Percentiles rank a stretch among this genome's conserved stretches.
phyloP scores from a whole-genome alignment of 2,329 filamentous ascomycete genomes.

The Sarocladium oryzae region DNA sequence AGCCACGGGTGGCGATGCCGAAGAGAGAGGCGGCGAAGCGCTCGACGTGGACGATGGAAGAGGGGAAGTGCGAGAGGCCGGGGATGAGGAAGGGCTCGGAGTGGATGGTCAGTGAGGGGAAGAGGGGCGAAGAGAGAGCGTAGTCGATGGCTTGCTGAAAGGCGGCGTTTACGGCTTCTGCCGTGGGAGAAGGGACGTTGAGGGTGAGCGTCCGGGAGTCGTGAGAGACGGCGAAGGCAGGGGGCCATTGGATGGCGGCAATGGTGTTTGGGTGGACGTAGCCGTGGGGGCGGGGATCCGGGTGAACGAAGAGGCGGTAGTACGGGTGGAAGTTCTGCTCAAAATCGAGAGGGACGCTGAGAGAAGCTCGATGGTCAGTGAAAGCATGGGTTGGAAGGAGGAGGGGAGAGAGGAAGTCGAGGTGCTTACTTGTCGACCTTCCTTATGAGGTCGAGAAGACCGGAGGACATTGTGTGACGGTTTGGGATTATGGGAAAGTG shows the following conservation, averaged over 20 bases:
- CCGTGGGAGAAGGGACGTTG: background rate
- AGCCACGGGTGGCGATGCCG: slow-evolving; percentile 59
- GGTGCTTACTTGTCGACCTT: slow-evolving; percentile 14
- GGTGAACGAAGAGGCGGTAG: slow-evolving; percentile 39
- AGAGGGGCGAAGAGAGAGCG: slow-evolving; percentile 28
- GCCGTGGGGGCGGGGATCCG: slow-evolving; percentile 41
- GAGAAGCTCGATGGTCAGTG: slow-evolving; percentile 14
- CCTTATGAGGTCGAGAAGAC: slow-evolving; percentile 12
- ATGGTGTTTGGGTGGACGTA: slow-evolving; percentile 42
- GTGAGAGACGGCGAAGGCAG: slow-evolving; percentile 26
- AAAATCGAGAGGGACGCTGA: slow-evolving; percentile 41
- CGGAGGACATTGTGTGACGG: background rate
- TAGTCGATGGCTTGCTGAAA: slow-evolving; percentile 33
- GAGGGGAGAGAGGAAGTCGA: background rate
- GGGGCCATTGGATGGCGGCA: slow-evolving; percentile 39
- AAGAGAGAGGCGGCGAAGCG: slow-evolving; percentile 58
- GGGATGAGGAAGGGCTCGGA: slow-evolving; percentile 37
- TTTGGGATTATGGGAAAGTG: background rate
- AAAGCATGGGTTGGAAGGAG: background rate
- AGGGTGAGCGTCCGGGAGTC: slow-evolving; percentile 16
- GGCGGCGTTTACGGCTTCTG: slow-evolving; percentile 27
- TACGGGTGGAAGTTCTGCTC: slow-evolving; percentile 29
- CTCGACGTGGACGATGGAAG: slow-evolving; percentile 41
- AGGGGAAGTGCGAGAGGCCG: slow-evolving; percentile 23
- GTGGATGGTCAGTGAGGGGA: slow-evolving; percentile 32